These are phyloP conservation scores for Mycena maculata DNA, from an alignment of 768 basidiomycete species.

Conservation along the genomic window DNA sequence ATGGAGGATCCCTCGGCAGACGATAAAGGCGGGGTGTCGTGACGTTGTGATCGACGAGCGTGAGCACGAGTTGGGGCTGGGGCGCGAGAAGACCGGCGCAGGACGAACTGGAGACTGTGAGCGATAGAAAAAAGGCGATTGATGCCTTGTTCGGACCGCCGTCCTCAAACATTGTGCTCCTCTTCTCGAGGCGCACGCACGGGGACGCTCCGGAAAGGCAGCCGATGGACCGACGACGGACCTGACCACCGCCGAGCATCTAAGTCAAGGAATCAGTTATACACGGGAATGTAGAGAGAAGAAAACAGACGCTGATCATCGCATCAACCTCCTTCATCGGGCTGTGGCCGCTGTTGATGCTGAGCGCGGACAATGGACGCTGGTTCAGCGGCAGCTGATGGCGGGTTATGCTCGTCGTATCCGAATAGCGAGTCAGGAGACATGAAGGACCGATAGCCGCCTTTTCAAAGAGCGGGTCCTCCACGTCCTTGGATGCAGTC, in stretches of 20 bases:
- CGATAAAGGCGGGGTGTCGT: slow-evolving; percentile 77
- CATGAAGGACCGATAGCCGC: slow-evolving; percentile 61
- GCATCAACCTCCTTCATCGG: slow-evolving; percentile 79
- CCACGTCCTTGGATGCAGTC: slow-evolving; percentile 70
- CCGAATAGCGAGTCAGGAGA: slow-evolving; percentile 75
- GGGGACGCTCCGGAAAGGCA: slow-evolving; percentile 77
- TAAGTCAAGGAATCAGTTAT: slow-evolving; percentile 41
- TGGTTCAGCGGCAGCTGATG: slow-evolving; percentile 58
- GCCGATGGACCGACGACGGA: slow-evolving; percentile 74
- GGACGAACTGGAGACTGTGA: slow-evolving; percentile 52
- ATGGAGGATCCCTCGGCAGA: slow-evolving; percentile 75
- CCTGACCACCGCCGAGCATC: slow-evolving; percentile 86
- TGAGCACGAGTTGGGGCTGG: slow-evolving; percentile 60
- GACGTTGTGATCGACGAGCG: slow-evolving; percentile 75
- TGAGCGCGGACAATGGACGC: slow-evolving; percentile 73
- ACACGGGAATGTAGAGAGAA: slow-evolving; percentile 3
- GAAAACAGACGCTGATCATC: slow-evolving; percentile 74
- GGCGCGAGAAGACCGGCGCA: slow-evolving; percentile 72
- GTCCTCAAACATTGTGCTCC: slow-evolving; percentile 59
- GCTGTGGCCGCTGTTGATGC: slow-evolving; percentile 59
- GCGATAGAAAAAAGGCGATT: slow-evolving; percentile 46
- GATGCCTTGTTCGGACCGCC: slow-evolving; percentile 58
- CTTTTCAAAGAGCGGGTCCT: slow-evolving; percentile 74
- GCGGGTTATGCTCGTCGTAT: slow-evolving; percentile 52
- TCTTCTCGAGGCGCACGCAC: slow-evolving; percentile 72